Percentiles rank a stretch among this genome's conserved stretches.
phyloP scores from a whole-genome alignment of 2,329 filamentous ascomycete species.

The Microcyclosporella mali region DNA sequence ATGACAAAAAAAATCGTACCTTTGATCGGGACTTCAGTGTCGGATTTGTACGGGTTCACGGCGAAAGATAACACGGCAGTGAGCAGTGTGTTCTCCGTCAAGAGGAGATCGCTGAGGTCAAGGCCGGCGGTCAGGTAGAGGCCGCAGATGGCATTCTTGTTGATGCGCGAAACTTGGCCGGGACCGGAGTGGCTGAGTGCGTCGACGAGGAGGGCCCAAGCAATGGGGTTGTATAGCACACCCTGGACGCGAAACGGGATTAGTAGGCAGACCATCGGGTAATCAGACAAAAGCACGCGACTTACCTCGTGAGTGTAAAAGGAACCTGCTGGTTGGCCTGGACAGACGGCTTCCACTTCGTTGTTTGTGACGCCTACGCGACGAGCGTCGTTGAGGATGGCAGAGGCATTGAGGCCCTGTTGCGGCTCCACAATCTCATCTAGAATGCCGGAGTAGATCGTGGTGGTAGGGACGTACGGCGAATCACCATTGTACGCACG shows the following conservation, averaged over 20 bases:
- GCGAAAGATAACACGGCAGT: slow-evolving; percentile 35
- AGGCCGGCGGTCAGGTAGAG: slow-evolving; percentile 35
- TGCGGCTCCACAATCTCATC: slow-evolving; percentile 51
- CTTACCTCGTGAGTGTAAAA: slow-evolving; percentile 46
- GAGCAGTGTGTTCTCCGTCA: slow-evolving; percentile 40
- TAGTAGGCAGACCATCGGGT: too few relatives aligned
- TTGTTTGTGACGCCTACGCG: slow-evolving; percentile 47
- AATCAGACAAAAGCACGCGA: too few relatives aligned
- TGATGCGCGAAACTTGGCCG: slow-evolving; percentile 35
- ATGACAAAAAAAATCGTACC: slow-evolving; percentile 13
- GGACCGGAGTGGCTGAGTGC: slow-evolving; percentile 46
- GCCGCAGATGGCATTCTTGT: slow-evolving; percentile 38
- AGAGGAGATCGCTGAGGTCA: slow-evolving; percentile 41
- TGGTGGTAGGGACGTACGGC: slow-evolving; percentile 51
- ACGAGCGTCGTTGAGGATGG: slow-evolving; percentile 37
- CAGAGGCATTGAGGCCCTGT: slow-evolving; percentile 41
- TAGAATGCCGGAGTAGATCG: slow-evolving; percentile 42
- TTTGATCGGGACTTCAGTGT: slow-evolving; percentile 38
- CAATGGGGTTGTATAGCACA: slow-evolving; percentile 46
- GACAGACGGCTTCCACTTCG: slow-evolving; percentile 42
- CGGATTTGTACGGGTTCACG: slow-evolving; percentile 31
- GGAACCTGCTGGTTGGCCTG: slow-evolving; percentile 35
- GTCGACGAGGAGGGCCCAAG: slow-evolving; percentile 42
- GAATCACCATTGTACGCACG: slow-evolving; percentile 43
- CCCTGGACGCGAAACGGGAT: too few relatives aligned